A percentile compares a stretch with the other conserved stretches of the same genome.
phyloP scores from a whole-genome alignment of 148 eudicot genomes.

The Heliamphora exappendiculata region DNA sequence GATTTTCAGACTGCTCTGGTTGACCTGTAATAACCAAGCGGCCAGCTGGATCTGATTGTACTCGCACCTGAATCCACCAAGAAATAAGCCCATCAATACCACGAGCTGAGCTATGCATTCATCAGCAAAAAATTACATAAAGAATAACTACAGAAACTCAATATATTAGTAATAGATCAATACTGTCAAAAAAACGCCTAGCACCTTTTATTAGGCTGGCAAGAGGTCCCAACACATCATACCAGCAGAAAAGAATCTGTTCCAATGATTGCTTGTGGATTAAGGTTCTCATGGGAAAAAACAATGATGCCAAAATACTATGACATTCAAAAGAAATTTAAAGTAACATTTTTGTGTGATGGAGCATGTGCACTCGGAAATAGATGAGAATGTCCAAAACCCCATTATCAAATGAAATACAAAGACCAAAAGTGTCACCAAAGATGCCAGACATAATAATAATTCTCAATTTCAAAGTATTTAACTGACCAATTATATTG shows the following conservation, averaged over 20 bases:
- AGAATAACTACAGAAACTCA: not conserved
- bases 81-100: constrained; percentile 1
- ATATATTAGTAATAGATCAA: not conserved
- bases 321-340: not conserved
- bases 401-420: not conserved
- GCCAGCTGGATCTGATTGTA: constrained; percentile 92
- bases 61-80: constrained; percentile 54
- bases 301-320: not conserved
- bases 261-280: not conserved
- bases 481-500: not conserved
- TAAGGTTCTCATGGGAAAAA: not conserved
- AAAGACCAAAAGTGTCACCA: not conserved
- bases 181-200: not conserved
- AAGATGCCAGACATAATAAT: not conserved
- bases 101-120: not conserved
- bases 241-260: not conserved
- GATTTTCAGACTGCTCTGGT: constrained; percentile 89
- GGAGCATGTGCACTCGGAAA: not conserved
- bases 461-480: not conserved
- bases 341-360: not conserved
- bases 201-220: too few species aligned
- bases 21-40: constrained; percentile 86
- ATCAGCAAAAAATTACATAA: not conserved
- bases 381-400: not conserved
- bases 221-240: not conserved